Evolutionary conservation across 768 basidiomycete genomes (phyloP), one percentile per base, ranked within the genome.

Genomic region (Collybiopsis luxurians): DNA sequence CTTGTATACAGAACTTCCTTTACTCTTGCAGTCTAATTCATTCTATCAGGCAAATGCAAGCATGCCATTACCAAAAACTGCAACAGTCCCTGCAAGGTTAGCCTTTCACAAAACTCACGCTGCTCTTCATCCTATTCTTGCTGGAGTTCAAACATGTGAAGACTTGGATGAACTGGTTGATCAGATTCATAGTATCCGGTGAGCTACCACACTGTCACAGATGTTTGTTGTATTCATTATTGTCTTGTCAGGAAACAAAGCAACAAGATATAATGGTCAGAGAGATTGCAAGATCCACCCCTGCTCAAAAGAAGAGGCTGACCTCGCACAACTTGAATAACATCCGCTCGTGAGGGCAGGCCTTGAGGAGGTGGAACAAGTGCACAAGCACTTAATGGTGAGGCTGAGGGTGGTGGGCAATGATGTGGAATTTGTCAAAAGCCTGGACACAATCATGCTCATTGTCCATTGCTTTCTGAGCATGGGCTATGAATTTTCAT

Each of bases 61-160:
- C 27, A 19, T 28, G n/a, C 9, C 53, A 43, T 59, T 51, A 21
- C 55, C 60, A 23, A 70, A 13, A 9, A 44, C 69, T 12, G 55
- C 63, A 38, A 70, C 68, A 6, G 36, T 70, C 26, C 52, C 61
- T 7, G 61, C 68, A 23, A 64, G 63, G 3, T 56, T 55, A 1
- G 64, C 67, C 15, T 66, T 61, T 40, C 63, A 66, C 31, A 60
- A 66, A 46, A 56, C 67, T 3, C 59, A 66, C 27, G 64, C 67
- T 10, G 64, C 64, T 1, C 46, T 71, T 9, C 54, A 66, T 11
- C 64, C 65, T 4, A 54, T 71, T 30, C 44, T 64, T 4, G 47
- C 30, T 30, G 56, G 56, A 15, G 55, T 68, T 24, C 67, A 67
- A 38, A 72, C 66, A n/a, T 51, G 59, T 26, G 69, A 70, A 17